Percentiles rank a stretch among this genome's conserved stretches.
Conservation (phyloP, 164 flowering plant genomes). For the Vitis amurensis region DNA sequence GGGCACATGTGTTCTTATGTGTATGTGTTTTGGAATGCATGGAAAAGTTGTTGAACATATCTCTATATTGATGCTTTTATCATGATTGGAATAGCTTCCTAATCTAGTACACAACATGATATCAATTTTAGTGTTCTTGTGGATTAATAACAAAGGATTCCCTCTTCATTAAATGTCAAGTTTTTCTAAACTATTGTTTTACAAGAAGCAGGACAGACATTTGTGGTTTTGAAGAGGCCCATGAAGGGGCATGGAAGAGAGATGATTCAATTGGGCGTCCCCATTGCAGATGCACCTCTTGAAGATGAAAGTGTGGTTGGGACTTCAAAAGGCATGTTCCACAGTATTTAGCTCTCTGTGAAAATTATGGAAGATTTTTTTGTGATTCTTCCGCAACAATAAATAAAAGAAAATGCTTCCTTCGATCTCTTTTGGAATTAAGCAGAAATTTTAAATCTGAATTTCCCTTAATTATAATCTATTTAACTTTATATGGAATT, state of each 20-base stretch:
- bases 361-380: not conserved
- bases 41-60: too few species aligned
- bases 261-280: slow-evolving; percentile 76
- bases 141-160: not conserved
- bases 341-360: not conserved
- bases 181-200: slow-evolving; percentile 6
- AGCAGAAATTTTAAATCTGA: not conserved
- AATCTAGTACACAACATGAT: too few species aligned
- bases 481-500: slow-evolving; percentile 3
- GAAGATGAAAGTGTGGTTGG: slow-evolving; percentile 59
- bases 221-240: slow-evolving; percentile 66
- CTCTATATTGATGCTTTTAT: too few species aligned
- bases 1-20: too few species aligned
- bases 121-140: too few species aligned
- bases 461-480: not conserved
- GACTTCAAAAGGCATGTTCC: slow-evolving; percentile 61
- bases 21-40: too few species aligned
- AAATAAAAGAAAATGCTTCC: too few species aligned
- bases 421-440: not conserved
- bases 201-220: slow-evolving; percentile 69
- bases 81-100: too few species aligned
- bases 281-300: slow-evolving; percentile 60
- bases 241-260: slow-evolving; percentile 88
- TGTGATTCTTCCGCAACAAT: too few species aligned
- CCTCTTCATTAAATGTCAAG: not conserved